These are phyloP conservation scores for Metarhizium robertsii DNA, from an alignment of 2,329 filamentous ascomycete genomes.

Conservation along the genomic window DNA sequence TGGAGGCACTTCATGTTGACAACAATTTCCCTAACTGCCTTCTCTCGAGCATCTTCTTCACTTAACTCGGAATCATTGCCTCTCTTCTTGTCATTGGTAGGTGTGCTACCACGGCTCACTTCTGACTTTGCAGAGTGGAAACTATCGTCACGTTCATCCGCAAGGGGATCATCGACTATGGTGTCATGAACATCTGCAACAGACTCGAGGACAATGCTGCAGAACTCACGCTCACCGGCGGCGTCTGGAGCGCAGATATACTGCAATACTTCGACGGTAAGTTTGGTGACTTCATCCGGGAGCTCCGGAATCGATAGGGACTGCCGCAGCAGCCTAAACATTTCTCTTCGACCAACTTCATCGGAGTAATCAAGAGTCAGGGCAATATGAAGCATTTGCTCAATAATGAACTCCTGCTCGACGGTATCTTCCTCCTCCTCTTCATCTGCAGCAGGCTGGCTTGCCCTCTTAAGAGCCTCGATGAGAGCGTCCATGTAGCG, in stretches of 20 bases:
- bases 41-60: slow-evolving; percentile 59
- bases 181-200: slow-evolving; percentile 96
- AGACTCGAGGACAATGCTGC: slow-evolving; percentile 78
- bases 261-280: slow-evolving; percentile 72
- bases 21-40: slow-evolving; percentile 82
- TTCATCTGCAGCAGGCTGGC: slow-evolving; percentile 44
- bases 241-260: slow-evolving; percentile 70
- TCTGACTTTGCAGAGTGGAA: slow-evolving; percentile 92
- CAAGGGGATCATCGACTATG: slow-evolving; percentile 62
- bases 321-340: slow-evolving; percentile 86
- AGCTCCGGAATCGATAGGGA: slow-evolving; percentile 77
- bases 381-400: slow-evolving; percentile 88
- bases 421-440: slow-evolving; percentile 73
- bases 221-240: slow-evolving; percentile 73
- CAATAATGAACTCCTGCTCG: slow-evolving; percentile 90
- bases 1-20: slow-evolving; percentile 98
- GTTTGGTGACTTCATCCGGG: slow-evolving; percentile 85
- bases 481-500: slow-evolving; percentile 65
- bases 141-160: slow-evolving; percentile 54
- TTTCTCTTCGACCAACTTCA: slow-evolving; percentile 87
- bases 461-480: slow-evolving; percentile 50
- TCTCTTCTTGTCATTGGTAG: slow-evolving; percentile 36
- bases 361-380: slow-evolving; percentile 94
- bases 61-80: slow-evolving; percentile 34
- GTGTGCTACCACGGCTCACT: slow-evolving; percentile 57